These are phyloP conservation scores for Toxoplasma gondii DNA, from an alignment of 169 alveolate species.

Conservation along the genomic window DNA sequence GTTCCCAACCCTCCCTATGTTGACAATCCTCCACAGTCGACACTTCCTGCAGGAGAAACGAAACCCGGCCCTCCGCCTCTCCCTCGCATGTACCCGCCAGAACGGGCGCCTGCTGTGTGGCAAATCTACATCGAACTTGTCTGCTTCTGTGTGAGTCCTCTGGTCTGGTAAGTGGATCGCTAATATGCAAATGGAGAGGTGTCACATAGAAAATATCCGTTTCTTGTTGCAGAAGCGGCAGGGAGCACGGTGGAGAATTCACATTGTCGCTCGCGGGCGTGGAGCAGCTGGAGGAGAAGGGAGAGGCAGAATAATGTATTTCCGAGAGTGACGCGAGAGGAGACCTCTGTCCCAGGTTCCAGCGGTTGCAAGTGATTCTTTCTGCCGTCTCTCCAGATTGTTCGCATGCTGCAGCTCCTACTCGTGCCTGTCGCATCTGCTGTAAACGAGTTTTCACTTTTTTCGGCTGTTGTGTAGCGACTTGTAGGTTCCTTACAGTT, in stretches of 20 bases:
- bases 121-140: conserved; percentile 49
- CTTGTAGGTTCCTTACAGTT: too few relatives aligned
- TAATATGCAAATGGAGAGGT: neutral
- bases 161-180: conserved; percentile 38
- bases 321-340: neutral
- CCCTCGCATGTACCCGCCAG: conserved; percentile 31
- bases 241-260: neutral
- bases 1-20: neutral
- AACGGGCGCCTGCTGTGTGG: conserved; percentile 45
- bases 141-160: conserved; percentile 52
- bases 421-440: too few relatives aligned
- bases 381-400: too few relatives aligned
- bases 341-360: neutral
- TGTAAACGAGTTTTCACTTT: too few relatives aligned
- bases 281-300: neutral
- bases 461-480: too few relatives aligned
- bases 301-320: too few relatives aligned
- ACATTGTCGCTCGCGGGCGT: neutral
- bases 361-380: too few relatives aligned
- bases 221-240: neutral
- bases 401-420: too few relatives aligned
- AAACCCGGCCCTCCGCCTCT: conserved; percentile 17
- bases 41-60: neutral
- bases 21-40: neutral
- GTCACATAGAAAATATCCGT: too few relatives aligned